Conservation (phyloP, 2,329 filamentous ascomycete species). For the Saccharata proteae region DNA sequence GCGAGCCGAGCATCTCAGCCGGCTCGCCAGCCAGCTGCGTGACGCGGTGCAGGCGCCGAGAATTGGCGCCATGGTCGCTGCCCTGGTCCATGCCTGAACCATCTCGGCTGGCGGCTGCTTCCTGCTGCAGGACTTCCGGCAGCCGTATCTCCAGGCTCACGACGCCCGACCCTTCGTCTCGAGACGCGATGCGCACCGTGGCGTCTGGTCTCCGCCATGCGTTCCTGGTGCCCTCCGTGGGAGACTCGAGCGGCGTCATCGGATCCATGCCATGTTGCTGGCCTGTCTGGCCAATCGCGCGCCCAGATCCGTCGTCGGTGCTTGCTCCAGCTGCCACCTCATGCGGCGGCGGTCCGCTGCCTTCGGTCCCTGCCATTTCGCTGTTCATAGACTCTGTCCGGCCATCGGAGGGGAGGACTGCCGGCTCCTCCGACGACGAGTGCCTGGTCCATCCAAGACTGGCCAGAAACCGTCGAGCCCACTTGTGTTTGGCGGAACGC, state of each 20-base stretch:
- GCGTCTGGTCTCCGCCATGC: constrained; percentile 20
- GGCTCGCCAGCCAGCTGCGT: constrained; percentile 23
- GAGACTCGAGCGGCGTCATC: constrained; percentile 16
- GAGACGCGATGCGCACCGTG: constrained; percentile 25
- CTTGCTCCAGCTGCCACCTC: too few relatives aligned
- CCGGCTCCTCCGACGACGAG: too few relatives aligned
- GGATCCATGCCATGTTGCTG: too few relatives aligned
- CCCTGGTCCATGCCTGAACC: not conserved
- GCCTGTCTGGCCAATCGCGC: too few relatives aligned
- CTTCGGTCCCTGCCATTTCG: too few relatives aligned
- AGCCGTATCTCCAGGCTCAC: constrained; percentile 26
- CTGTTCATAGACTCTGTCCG: too few relatives aligned
- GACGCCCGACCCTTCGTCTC: constrained; percentile 17
- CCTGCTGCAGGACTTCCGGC: constrained; percentile 17
- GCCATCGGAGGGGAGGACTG: too few relatives aligned
- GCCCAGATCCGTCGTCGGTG: too few relatives aligned
- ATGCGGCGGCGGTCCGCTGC: too few relatives aligned
- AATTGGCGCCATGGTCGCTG: not conserved
- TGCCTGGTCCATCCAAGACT: too few relatives aligned
- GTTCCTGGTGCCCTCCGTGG: constrained; percentile 14
- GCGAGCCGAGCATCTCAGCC: constrained; percentile 20
- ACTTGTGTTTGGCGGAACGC: too few relatives aligned
- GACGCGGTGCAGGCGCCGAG: constrained; percentile 18
- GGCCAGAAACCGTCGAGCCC: too few relatives aligned
- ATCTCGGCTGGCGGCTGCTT: constrained; percentile 1